Evolutionary conservation across 257 asterid genomes (phyloP), one percentile per base, ranked within the genome.

Genomic region (Fraxinus anomala): DNA sequence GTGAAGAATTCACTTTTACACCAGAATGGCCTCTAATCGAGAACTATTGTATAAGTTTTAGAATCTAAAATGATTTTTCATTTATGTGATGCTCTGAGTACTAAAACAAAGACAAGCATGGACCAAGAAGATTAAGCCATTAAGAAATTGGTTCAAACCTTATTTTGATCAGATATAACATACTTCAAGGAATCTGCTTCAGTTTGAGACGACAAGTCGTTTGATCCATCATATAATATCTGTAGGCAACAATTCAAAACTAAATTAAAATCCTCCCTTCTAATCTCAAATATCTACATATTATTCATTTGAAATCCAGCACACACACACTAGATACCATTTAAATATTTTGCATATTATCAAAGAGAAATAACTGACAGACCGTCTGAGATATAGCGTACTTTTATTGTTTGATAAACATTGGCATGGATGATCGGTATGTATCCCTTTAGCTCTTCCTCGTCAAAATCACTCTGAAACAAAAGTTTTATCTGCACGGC

Each of bases 331-430:
- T 83, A 81, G 76, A 42, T 85, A 72, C 73, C 81, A 79, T 36
- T 74, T 76, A 73, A 83, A 76, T 73, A 34, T 39, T 82, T 47
- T 76, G 28, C 75, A 79, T 51, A 67, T 75, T 81, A 51, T 75
- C 73, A 74, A 87, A 86, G 84, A 88, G 91, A 80, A 89, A 94
- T 83, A 87, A 92, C 91, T 87, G 81, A 89, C 97, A 88, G 93
- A 93, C 90, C 89, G 92, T 88, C 88, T 85, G 93, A 86, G 80
- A 80, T 86, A 86, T 83, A 83, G 87, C 99, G 49, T 96, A 96
- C 99, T 93, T 96, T 92, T 91, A 93, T 96, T 84, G 98, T 92
- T 95, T 96, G 98, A 87, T 91, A 96, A 72, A 96, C 90, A 86
- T 96, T 96, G 94, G 99, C 99, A 84, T 96, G 97, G 88, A 96